Evolutionary conservation across 331 rosid genomes (phyloP).

Genomic region (Malus hybrid): DNA sequence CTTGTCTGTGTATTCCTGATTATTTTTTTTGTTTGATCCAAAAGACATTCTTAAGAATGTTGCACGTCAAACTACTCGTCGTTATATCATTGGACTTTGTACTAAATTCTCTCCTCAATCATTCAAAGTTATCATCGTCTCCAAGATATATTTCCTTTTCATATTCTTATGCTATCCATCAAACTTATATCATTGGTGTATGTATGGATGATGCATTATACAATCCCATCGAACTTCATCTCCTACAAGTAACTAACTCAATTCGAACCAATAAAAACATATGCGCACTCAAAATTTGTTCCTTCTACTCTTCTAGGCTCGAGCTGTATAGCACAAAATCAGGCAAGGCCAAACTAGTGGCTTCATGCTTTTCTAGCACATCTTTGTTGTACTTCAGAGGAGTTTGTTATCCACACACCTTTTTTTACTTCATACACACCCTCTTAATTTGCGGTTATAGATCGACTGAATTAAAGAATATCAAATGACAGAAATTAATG

Average conservation of each 20-base stretch:
- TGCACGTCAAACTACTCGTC: neutral
- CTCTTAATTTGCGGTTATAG: too few relatives aligned
- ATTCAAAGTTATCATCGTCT: neutral
- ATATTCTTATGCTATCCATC: conserved; percentile 9
- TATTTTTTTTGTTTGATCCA: neutral
- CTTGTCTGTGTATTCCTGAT: neutral
- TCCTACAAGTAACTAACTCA: neutral
- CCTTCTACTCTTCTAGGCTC: neutral
- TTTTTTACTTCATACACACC: too few relatives aligned
- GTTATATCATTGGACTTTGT: neutral
- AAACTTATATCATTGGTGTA: neutral
- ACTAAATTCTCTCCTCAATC: neutral
- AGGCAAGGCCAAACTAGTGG: neutral
- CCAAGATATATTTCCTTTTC: neutral
- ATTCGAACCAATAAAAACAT: neutral
- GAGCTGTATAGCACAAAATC: neutral
- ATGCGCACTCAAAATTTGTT: neutral
- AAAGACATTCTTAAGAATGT: conserved; percentile 11
- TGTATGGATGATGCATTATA: neutral
- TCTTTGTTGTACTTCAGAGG: neutral
- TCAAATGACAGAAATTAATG: too few relatives aligned
- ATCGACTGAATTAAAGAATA: too few relatives aligned
- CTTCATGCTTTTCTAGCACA: neutral
- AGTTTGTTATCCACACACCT: too few relatives aligned
- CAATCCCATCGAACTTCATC: neutral